These are phyloP conservation scores for Linanthus parryae DNA, from an alignment of 148 eudicot genomes.

Conservation along the genomic window DNA sequence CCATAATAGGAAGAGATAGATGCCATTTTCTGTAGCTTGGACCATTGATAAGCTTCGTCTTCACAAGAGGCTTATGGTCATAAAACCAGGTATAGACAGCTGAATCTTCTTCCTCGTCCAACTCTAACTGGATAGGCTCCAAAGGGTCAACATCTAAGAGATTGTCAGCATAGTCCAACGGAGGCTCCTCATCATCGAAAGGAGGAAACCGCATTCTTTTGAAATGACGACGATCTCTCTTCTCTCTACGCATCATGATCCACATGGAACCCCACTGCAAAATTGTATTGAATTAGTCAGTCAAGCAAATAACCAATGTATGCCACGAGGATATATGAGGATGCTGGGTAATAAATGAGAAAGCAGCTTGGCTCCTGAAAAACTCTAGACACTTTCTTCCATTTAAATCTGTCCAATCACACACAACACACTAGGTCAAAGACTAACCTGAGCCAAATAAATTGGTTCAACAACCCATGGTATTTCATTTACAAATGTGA, in stretches of 20 bases:
- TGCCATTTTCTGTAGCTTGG: conserved; percentile 97
- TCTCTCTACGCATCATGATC: conserved; percentile 99
- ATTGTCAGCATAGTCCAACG: conserved; percentile 97
- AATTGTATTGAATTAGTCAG: neutral
- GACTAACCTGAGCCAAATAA: conserved; percentile 84
- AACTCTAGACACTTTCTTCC: too few relatives aligned
- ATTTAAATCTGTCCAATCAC: too few relatives aligned
- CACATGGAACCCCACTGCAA: conserved; percentile 98
- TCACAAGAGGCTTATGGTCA: conserved; percentile 94
- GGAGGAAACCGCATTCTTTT: conserved; percentile 99
- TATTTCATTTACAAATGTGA: conserved; percentile 96
- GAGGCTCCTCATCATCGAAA: conserved; percentile 99
- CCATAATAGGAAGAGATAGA: conserved; percentile 97
- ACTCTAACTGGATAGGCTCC: conserved; percentile 92
- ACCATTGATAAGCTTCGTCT: conserved; percentile 95
- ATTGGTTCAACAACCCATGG: conserved; percentile 99
- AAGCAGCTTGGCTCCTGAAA: too few relatives aligned
- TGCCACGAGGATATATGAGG: too few relatives aligned
- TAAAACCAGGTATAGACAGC: conserved; percentile 95
- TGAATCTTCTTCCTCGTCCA: conserved; percentile 97
- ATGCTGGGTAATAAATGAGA: too few relatives aligned
- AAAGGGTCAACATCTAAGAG: conserved; percentile 94
- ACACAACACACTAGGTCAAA: neutral
- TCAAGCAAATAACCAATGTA: neutral
- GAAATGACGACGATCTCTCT: conserved; percentile 93